phyloP scores from a whole-genome alignment of 306 rosid genomes.

The Vicia sativa region DNA sequence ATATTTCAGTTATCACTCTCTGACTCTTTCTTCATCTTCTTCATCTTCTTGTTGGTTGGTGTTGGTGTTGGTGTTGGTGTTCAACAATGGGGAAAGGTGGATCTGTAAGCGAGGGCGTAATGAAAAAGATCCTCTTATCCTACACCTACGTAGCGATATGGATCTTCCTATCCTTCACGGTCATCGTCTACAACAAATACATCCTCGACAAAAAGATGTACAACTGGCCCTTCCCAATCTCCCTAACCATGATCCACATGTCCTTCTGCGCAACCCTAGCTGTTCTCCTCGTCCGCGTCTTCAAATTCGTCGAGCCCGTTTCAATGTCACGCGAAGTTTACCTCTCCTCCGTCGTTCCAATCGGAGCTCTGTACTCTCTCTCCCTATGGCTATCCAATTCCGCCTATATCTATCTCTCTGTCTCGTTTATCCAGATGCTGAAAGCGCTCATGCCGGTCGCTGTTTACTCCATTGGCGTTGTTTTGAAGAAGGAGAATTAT shows the following conservation, averaged over 20 bases:
- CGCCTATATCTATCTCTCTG: slow-evolving; percentile 89
- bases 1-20: background rate
- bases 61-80: background rate
- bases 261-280: slow-evolving; percentile 83
- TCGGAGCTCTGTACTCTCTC: slow-evolving; percentile 81
- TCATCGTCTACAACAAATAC: slow-evolving; percentile 94
- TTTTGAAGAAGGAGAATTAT: slow-evolving; percentile 60
- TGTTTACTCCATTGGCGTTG: slow-evolving; percentile 80
- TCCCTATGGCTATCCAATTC: slow-evolving; percentile 93
- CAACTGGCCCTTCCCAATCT: slow-evolving; percentile 85
- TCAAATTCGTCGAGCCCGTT: slow-evolving; percentile 71
- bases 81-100: slow-evolving; percentile 75
- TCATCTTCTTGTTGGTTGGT: background rate
- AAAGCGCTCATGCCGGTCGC: slow-evolving; percentile 96
- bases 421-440: slow-evolving; percentile 90
- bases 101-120: slow-evolving; percentile 71
- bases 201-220: slow-evolving; percentile 94
- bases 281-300: slow-evolving; percentile 62
- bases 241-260: slow-evolving; percentile 98
- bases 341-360: slow-evolving; percentile 81
- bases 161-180: slow-evolving; percentile 90
- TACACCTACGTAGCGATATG: slow-evolving; percentile 83
- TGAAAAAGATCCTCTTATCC: slow-evolving; percentile 75
- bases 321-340: slow-evolving; percentile 73
- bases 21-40: slow-evolving; percentile 23